These are phyloP conservation scores for Salix exigua DNA, from an alignment of 345 rosid species.

Conservation along the genomic window DNA sequence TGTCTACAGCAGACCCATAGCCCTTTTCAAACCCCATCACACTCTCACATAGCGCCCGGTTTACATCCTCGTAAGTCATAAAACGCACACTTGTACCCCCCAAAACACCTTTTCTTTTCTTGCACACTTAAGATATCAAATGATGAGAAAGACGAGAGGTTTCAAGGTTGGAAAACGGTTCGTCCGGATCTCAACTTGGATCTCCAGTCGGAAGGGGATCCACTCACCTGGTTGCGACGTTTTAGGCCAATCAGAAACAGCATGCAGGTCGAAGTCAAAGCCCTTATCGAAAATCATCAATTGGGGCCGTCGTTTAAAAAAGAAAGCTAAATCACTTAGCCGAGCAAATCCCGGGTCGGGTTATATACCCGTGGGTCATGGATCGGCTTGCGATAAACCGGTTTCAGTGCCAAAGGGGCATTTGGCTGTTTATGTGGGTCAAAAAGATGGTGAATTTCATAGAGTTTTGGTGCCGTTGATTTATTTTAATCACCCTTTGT, in stretches of 20 bases:
- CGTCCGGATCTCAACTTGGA: slow-evolving; percentile 49
- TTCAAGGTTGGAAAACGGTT: slow-evolving; percentile 58
- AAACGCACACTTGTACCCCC: neutral
- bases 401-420: slow-evolving; percentile 66
- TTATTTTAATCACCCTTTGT: slow-evolving; percentile 88
- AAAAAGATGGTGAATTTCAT: slow-evolving; percentile 62
- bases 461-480: slow-evolving; percentile 82
- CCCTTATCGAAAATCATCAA: slow-evolving; percentile 44
- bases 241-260: slow-evolving; percentile 7
- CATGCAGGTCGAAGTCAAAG: slow-evolving; percentile 31
- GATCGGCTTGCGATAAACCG: slow-evolving; percentile 20
- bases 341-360: slow-evolving; percentile 34
- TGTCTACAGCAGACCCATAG: slow-evolving; percentile 58
- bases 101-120: neutral
- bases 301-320: slow-evolving; percentile 61
- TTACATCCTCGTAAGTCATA: neutral
- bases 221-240: slow-evolving; percentile 28
- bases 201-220: slow-evolving; percentile 32
- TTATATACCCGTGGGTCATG: slow-evolving; percentile 33
- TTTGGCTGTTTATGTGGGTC: slow-evolving; percentile 80
- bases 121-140: neutral
- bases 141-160: slow-evolving; percentile 55
- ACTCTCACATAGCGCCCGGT: neutral
- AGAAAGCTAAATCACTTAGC: slow-evolving; percentile 44
- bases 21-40: slow-evolving; percentile 36